Conservation (phyloP, 2,329 filamentous ascomycete genomes). For the Cyphellophora attinorum region DNA sequence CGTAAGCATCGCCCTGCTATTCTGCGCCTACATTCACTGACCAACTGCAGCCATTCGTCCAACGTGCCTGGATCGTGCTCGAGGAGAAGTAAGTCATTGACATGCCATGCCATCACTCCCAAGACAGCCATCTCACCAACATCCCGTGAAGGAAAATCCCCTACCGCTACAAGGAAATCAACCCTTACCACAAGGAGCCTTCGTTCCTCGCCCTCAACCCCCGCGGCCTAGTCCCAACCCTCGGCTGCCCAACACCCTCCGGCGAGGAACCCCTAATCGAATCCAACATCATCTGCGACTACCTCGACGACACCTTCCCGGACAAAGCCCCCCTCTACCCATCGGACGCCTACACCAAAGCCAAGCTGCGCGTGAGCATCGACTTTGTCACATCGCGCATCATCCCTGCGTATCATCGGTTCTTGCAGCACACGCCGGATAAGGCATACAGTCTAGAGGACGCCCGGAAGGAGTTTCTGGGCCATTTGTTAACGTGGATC, state of each 20-base stretch:
- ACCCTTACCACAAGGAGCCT: constrained; percentile 64
- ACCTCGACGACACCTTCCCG: constrained; percentile 54
- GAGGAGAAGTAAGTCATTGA: constrained; percentile 52
- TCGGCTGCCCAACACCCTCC: constrained; percentile 28
- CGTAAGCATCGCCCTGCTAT: constrained; percentile 4
- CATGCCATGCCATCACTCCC: not conserved
- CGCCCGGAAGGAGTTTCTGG: constrained; percentile 49
- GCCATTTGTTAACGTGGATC: constrained; percentile 50
- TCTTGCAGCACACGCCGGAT: constrained; percentile 37
- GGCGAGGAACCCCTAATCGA: constrained; percentile 53
- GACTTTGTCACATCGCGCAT: constrained; percentile 61
- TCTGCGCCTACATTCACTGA: not conserved
- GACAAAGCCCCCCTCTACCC: constrained; percentile 41
- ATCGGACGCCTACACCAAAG: constrained; percentile 53
- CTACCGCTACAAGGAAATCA: constrained; percentile 71
- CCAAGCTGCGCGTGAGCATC: constrained; percentile 61
- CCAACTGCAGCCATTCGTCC: constrained; percentile 37
- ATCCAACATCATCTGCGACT: constrained; percentile 63
- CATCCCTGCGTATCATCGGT: constrained; percentile 60
- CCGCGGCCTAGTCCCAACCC: constrained; percentile 64
- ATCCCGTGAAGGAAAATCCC: constrained; percentile 40
- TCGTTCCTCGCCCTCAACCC: constrained; percentile 66
- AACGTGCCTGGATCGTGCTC: constrained; percentile 65
- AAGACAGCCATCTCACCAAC: too few species aligned
- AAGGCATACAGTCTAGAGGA: constrained; percentile 38